These are phyloP conservation scores for Panaeolus cyanescens DNA, from an alignment of 768 basidiomycete genomes.

Conservation along the genomic window DNA sequence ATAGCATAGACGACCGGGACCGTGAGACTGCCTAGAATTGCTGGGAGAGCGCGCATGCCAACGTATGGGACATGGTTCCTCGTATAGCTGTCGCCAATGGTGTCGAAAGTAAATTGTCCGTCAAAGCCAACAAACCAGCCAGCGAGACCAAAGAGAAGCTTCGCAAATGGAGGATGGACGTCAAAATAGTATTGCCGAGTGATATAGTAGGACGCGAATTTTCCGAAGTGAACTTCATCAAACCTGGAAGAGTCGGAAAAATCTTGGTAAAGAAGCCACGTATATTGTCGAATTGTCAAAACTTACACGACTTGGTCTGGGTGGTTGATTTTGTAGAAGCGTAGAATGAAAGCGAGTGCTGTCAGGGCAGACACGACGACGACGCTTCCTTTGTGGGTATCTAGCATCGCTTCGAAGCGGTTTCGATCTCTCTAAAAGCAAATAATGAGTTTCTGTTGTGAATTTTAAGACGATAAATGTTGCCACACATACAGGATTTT, in stretches of 20 bases:
- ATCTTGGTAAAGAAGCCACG: not conserved
- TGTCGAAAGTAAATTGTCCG: slow-evolving; percentile 91
- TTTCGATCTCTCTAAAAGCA: slow-evolving; percentile 53
- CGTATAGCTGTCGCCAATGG: slow-evolving; percentile 93
- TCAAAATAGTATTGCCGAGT: slow-evolving; percentile 97
- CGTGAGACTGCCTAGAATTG: slow-evolving; percentile 88
- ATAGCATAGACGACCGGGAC: slow-evolving; percentile 91
- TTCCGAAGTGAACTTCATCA: slow-evolving; percentile 98
- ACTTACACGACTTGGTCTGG: slow-evolving; percentile 94
- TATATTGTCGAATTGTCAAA: not conserved
- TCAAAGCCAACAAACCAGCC: slow-evolving; percentile 98
- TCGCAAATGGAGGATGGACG: slow-evolving; percentile 97
- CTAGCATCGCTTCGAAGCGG: slow-evolving; percentile 59
- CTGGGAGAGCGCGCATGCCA: slow-evolving; percentile 91
- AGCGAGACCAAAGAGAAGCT: slow-evolving; percentile 89
- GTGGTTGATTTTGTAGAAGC: slow-evolving; percentile 93
- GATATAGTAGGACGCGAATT: slow-evolving; percentile 96
- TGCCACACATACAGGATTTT: slow-evolving; percentile 44
- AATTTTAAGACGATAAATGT: not conserved
- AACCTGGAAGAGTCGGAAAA: slow-evolving; percentile 53
- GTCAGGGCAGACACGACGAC: slow-evolving; percentile 67
- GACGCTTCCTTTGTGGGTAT: slow-evolving; percentile 63
- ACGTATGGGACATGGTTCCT: slow-evolving; percentile 88
- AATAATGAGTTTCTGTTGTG: not conserved
- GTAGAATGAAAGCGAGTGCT: slow-evolving; percentile 74